Evolutionary conservation across 306 rosid genomes (phyloP).

Genomic region (Vicia villosa): DNA sequence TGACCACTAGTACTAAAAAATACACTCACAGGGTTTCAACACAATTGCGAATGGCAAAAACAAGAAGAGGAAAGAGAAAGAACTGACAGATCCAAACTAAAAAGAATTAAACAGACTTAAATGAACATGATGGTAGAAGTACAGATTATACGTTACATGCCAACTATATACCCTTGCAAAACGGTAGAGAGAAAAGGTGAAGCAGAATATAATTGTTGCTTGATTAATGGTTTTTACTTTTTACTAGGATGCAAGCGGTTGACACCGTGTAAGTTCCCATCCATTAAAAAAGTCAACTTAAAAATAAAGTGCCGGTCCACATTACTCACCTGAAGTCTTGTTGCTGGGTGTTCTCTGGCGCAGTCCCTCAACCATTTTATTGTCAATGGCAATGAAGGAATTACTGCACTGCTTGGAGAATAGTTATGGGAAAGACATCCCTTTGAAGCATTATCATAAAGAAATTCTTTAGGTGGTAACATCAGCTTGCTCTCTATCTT

Average conservation of each 20-base stretch:
- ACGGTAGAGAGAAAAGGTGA: background rate
- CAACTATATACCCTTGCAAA: background rate
- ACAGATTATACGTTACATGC: background rate
- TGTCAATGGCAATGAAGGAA: constrained; percentile 75
- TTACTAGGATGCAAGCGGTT: constrained; percentile 4
- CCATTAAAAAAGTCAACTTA: constrained; percentile 7
- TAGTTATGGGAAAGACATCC: constrained; percentile 33
- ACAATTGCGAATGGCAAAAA: background rate
- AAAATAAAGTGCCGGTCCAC: constrained; percentile 14
- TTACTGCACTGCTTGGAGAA: constrained; percentile 58
- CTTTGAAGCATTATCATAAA: constrained; percentile 46
- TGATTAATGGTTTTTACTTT: constrained; percentile 3
- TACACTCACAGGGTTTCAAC: background rate
- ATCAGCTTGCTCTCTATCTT: constrained; percentile 38
- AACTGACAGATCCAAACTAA: constrained; percentile 3
- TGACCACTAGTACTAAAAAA: background rate
- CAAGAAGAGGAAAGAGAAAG: constrained; percentile 6
- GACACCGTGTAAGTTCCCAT: background rate
- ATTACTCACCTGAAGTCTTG: constrained; percentile 53
- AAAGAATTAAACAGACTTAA: background rate
- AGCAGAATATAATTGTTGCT: constrained; percentile 7
- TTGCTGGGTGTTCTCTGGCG: constrained; percentile 62
- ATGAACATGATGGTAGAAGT: constrained; percentile 11
- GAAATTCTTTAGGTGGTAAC: constrained; percentile 51
- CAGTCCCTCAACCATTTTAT: constrained; percentile 72